Evolutionary conservation across 257 asterid genomes (phyloP).

Genomic region (Plantago ovata): DNA sequence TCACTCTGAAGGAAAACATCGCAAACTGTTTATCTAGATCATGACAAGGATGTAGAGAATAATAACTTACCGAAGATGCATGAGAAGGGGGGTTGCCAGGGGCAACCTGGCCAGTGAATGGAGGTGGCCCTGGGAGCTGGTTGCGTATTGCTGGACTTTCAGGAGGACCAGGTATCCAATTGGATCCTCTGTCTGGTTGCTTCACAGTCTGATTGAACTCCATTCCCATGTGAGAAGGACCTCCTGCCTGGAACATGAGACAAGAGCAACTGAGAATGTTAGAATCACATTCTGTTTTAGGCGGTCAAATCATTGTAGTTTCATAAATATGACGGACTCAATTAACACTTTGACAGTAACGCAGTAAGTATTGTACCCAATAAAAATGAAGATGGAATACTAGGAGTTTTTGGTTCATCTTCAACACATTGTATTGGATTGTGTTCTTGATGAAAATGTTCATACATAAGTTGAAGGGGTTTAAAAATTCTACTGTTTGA

Average conservation of each 20-base stretch:
- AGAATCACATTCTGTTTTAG: too few species aligned
- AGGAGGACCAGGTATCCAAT: conserved; percentile 55
- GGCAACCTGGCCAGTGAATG: conserved; percentile 56
- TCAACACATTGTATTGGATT: too few species aligned
- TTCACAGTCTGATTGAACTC: conserved; percentile 71
- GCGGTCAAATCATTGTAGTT: too few species aligned
- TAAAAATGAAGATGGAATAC: background rate
- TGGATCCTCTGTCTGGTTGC: conserved; percentile 63
- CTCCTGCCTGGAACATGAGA: conserved; percentile 48
- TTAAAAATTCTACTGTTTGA: too few species aligned
- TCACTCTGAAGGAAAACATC: background rate
- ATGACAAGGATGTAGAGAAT: conserved; percentile 4
- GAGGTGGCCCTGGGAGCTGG: conserved; percentile 57
- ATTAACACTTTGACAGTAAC: too few species aligned
- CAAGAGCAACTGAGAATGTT: conserved; percentile 4
- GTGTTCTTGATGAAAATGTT: too few species aligned
- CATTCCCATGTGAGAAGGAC: conserved; percentile 63
- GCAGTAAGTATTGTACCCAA: too few species aligned
- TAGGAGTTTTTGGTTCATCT: too few species aligned
- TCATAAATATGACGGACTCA: too few species aligned
- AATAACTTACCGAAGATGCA: conserved; percentile 40
- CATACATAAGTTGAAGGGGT: too few species aligned
- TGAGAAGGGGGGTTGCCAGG: conserved; percentile 70
- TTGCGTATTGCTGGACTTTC: conserved; percentile 34
- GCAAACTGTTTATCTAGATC: background rate